Evolutionary conservation across 2,329 filamentous ascomycete genomes (phyloP).

Genomic region (Phialophora chinensis): DNA sequence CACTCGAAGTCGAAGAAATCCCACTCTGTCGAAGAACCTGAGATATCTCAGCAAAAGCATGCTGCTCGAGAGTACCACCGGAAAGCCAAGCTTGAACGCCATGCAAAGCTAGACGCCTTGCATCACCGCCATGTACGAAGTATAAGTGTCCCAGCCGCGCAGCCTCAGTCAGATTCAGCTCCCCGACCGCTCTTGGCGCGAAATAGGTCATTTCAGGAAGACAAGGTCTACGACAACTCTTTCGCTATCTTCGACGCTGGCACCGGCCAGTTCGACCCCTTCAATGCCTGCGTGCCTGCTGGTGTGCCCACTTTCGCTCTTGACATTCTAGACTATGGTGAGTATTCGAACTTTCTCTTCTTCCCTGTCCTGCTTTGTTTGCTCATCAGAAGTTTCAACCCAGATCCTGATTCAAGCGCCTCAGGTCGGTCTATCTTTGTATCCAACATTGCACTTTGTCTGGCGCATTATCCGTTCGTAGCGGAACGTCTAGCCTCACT

Average conservation of each 20-base stretch:
- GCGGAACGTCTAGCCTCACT: constrained; percentile 2
- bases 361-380: background rate
- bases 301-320: constrained; percentile 16
- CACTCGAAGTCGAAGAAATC: constrained; percentile 6
- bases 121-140: constrained; percentile 11
- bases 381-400: background rate
- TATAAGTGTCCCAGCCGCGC: background rate
- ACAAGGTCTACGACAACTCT: constrained; percentile 4
- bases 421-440: constrained; percentile 10
- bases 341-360: constrained; percentile 2
- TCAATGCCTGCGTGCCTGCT: constrained; percentile 21
- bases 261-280: constrained; percentile 24
- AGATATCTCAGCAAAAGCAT: constrained; percentile 31
- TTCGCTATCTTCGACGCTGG: constrained; percentile 20
- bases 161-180: background rate
- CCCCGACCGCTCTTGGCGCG: constrained; percentile 9
- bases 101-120: constrained; percentile 14
- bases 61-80: constrained; percentile 31
- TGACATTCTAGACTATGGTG: constrained; percentile 26
- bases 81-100: constrained; percentile 25
- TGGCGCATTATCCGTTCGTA: constrained; percentile 18
- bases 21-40: background rate
- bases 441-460: constrained; percentile 16
- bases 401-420: constrained; percentile 2
- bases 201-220: constrained; percentile 3